phyloP scores from a whole-genome alignment of 2,329 filamentous ascomycete species.

The Chalaropsis ovoidea region DNA sequence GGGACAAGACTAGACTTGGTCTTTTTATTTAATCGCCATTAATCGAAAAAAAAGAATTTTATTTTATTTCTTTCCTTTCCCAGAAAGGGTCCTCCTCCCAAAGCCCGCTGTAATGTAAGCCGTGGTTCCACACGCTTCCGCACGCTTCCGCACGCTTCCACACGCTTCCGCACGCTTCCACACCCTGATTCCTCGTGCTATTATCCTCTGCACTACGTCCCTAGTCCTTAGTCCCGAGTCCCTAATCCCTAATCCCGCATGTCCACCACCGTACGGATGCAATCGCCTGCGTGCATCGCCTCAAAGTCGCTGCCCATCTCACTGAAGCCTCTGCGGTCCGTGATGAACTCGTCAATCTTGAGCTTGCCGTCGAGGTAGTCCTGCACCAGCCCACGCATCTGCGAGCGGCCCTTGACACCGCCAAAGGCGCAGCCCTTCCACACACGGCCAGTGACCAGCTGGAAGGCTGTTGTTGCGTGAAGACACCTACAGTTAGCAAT shows the following conservation, averaged over 20 bases:
- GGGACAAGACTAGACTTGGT: neutral
- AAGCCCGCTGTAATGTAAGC: no score
- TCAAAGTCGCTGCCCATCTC: constrained; percentile 87
- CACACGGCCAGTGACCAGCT: constrained; percentile 91
- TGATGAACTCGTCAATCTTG: constrained; percentile 99
- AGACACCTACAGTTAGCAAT: no score
- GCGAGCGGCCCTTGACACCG: constrained; percentile 92
- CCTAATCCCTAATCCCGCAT: constrained; percentile 37
- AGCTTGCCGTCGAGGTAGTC: constrained; percentile 85
- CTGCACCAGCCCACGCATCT: constrained; percentile 74
- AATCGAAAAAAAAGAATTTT: neutral
- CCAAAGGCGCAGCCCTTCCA: constrained; percentile 98
- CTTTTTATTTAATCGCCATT: neutral
- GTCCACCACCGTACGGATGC: constrained; percentile 85
- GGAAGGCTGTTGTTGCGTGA: constrained; percentile 77
- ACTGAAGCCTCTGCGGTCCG: constrained; percentile 72
- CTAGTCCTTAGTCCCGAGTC: constrained; percentile 29
- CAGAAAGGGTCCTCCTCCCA: neutral
- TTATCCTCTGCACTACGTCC: no score
- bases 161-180: no score
- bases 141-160: no score
- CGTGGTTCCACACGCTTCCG: no score
- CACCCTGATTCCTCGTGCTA: no score
- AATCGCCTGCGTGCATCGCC: constrained; percentile 92
- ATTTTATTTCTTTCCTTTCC: neutral